These are phyloP conservation scores for Cymbopogon flexuosus DNA, from an alignment of 202 grass and related monocot species.

Conservation along the genomic window DNA sequence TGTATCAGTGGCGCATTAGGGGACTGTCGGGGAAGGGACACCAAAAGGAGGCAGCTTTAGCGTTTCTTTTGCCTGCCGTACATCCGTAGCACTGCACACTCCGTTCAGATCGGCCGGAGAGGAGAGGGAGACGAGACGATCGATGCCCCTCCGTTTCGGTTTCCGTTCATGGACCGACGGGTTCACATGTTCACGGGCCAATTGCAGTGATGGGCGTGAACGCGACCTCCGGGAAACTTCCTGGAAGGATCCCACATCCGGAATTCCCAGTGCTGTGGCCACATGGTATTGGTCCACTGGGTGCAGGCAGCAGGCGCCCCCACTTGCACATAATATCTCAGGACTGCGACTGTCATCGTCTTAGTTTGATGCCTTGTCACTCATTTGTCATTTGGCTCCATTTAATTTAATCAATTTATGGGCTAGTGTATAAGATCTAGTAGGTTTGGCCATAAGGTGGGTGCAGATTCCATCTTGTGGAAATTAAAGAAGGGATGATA, in stretches of 20 bases:
- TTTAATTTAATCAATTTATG: neutral
- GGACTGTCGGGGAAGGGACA: neutral
- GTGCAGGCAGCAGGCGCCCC: neutral
- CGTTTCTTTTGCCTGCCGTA: neutral
- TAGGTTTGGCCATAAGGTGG: neutral
- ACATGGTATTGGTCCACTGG: neutral
- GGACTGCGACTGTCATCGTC: neutral
- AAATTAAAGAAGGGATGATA: neutral
- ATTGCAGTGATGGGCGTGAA: neutral
- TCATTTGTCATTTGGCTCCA: neutral
- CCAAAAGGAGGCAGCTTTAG: neutral
- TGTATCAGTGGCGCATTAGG: neutral
- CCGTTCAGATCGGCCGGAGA: neutral
- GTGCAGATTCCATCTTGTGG: neutral
- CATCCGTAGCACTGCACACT: neutral
- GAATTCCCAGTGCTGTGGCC: neutral
- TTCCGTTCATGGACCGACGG: neutral
- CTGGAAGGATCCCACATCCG: neutral
- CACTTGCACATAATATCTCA: neutral
- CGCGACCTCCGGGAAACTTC: slow-evolving; percentile 23
- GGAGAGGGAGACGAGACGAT: neutral
- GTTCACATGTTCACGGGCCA: neutral
- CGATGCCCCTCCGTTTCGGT: neutral
- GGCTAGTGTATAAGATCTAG: neutral
- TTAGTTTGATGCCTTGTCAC: too few relatives aligned